These are phyloP conservation scores for Tremella yokohamensis DNA, from an alignment of 768 basidiomycete genomes.

Conservation along the genomic window DNA sequence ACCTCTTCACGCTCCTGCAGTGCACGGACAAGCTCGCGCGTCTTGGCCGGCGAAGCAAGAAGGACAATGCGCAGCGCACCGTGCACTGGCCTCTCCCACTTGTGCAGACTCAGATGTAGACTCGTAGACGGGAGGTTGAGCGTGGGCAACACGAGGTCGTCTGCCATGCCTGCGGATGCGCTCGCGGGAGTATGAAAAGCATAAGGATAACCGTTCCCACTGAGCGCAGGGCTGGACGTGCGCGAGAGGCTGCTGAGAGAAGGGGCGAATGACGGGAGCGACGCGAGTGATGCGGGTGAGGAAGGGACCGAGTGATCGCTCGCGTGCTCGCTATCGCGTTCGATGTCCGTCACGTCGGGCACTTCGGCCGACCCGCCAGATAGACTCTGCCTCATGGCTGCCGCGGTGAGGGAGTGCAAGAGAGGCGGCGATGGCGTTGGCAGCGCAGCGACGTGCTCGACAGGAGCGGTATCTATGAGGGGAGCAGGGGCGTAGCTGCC, in stretches of 20 bases:
- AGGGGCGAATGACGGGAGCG: not conserved
- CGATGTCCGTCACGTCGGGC: too few species aligned
- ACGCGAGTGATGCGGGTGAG: slow-evolving; percentile 1
- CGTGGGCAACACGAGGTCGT: slow-evolving; percentile 36
- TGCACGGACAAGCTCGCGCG: slow-evolving; percentile 12
- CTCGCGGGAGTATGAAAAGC: not conserved
- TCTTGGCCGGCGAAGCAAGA: not conserved
- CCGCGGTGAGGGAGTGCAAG: too few species aligned
- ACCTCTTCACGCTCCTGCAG: slow-evolving; percentile 24
- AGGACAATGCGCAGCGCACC: slow-evolving; percentile 13
- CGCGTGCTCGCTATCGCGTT: too few species aligned
- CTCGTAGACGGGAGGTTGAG: slow-evolving; percentile 32
- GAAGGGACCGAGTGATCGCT: not conserved
- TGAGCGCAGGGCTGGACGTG: not conserved
- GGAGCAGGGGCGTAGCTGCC: too few species aligned
- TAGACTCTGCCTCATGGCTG: too few species aligned
- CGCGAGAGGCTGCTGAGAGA: not conserved
- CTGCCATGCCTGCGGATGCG: not conserved
- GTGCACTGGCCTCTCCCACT: slow-evolving; percentile 10
- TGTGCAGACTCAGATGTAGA: slow-evolving; percentile 29
- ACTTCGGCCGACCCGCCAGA: too few species aligned
- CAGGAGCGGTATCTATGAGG: too few species aligned
- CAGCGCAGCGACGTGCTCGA: too few species aligned
- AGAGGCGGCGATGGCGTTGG: too few species aligned
- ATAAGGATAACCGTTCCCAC: not conserved